Percentiles rank a stretch among this genome's conserved stretches.
These are phyloP conservation scores for Penicillium sp. DNA, from an alignment of 2,329 filamentous ascomycete species.

Conservation along the genomic window DNA sequence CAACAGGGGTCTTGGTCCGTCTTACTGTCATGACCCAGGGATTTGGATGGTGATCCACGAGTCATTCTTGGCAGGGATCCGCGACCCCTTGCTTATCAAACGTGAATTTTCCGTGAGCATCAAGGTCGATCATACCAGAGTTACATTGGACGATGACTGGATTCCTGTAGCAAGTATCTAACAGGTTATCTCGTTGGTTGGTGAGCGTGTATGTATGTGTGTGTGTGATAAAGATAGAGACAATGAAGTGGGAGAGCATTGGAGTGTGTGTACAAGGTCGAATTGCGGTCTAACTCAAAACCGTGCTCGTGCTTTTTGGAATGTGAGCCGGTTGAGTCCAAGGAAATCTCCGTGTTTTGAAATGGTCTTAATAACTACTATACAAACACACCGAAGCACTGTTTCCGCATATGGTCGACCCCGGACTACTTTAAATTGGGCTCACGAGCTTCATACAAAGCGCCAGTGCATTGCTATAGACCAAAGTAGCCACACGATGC, in stretches of 20 bases:
- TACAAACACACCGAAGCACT: neutral
- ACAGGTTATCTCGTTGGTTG: neutral
- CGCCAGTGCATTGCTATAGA: neutral
- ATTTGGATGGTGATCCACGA: neutral
- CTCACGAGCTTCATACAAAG: neutral
- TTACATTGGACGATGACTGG: neutral
- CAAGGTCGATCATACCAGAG: neutral
- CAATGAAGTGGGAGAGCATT: neutral
- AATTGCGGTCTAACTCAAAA: neutral
- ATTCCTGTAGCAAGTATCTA: neutral
- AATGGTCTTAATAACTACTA: neutral
- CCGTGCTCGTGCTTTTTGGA: neutral
- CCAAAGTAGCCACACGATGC: neutral
- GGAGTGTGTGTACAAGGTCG: neutral
- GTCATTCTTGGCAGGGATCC: neutral
- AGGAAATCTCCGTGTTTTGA: neutral
- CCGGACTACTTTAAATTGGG: neutral
- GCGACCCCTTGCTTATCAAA: neutral
- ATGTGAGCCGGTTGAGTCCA: neutral
- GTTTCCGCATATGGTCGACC: neutral
- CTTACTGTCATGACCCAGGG: neutral
- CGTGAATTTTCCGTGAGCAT: slow-evolving; percentile 1
- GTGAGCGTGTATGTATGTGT: neutral
- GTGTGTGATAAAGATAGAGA: neutral
- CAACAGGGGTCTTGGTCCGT: neutral